phyloP scores from a whole-genome alignment of 768 basidiomycete species.

The Leccinellum rugosiceps region DNA sequence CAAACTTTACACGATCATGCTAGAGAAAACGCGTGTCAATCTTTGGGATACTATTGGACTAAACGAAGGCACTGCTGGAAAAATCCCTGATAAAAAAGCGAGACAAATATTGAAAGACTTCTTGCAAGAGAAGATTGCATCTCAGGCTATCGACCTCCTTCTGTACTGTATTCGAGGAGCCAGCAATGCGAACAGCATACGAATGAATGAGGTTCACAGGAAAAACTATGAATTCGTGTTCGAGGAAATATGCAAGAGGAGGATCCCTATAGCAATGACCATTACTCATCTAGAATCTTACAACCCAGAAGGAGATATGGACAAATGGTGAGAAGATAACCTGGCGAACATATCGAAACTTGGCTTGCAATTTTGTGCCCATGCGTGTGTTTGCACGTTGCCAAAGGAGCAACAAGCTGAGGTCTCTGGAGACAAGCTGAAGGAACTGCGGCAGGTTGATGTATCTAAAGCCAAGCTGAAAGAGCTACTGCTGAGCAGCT shows the following conservation, averaged over 20 bases:
- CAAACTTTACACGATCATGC: constrained; percentile 11
- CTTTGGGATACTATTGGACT: neutral
- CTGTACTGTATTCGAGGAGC: constrained; percentile 30
- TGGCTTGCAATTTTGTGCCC: constrained; percentile 32
- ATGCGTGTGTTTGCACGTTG: constrained; percentile 36
- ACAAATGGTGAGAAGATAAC: constrained; percentile 36
- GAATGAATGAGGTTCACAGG: constrained; percentile 13
- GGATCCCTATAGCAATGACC: constrained; percentile 22
- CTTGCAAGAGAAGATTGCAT: constrained; percentile 20
- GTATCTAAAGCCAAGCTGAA: too few relatives aligned
- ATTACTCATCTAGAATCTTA: constrained; percentile 29
- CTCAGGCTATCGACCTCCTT: constrained; percentile 18
- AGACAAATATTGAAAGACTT: neutral
- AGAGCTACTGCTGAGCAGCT: constrained; percentile 5
- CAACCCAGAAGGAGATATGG: constrained; percentile 25
- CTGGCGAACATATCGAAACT: constrained; percentile 22
- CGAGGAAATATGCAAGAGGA: constrained; percentile 19
- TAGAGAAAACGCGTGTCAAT: neutral
- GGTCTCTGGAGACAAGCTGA: constrained; percentile 7
- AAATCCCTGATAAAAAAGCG: constrained; percentile 11
- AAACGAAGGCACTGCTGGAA: constrained; percentile 25
- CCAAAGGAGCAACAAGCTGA: constrained; percentile 3
- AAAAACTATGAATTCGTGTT: constrained; percentile 23
- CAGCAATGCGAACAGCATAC: constrained; percentile 7
- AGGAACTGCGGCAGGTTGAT: too few relatives aligned